Evolutionary conservation across 139 green algal species (phyloP), one percentile per base, ranked within the genome.

Genomic region (Volvox africanus): DNA sequence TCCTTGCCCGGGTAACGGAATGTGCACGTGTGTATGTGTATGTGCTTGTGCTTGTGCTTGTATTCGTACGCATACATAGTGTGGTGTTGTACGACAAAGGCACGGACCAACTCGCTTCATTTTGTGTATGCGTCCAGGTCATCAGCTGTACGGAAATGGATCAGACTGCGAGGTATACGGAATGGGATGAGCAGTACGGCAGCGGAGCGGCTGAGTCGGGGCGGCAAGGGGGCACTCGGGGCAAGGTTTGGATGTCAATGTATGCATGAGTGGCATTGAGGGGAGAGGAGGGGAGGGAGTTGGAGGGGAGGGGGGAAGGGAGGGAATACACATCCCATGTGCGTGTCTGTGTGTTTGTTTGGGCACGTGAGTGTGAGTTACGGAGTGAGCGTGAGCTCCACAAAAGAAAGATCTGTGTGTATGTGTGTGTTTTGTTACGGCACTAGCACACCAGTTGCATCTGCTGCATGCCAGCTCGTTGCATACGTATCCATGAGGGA

Each of bases 151-250:
- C 87, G n/a, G 91, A 93, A 84, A 36, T 88, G 32, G 89, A 80
- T 32, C 82, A 93, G 44, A 80, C 50, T 14, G 68, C 69, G 0
- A 55, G 35, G 14, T 91, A 91, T 36, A 50, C 75, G 1, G 87
- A 94, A 67, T 94, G 87, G 82, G 92, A 94, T 65, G 30, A 75
- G 22, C 37, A 85, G 89, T 94, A 91, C 67, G 92, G 92, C 67
- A 90, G 75, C 32, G 92, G 92, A 24, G 82, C 86, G 22, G 71
- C 69, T n/a, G 36, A 20, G 44, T 82, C 32, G 21, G 69, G 55
- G 55, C n/a, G 71, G 2, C 24, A 5, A 0, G 33, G 24, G 22
- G 55, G 75, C 75, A 0, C 24, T 0, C 30, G 55, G 6, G 86
- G 32, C 22, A 20, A 26, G 35, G 68, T 30, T 3, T 91, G 76